phyloP scores from a whole-genome alignment of 306 rosid species.

The Lagenaria siceraria region DNA sequence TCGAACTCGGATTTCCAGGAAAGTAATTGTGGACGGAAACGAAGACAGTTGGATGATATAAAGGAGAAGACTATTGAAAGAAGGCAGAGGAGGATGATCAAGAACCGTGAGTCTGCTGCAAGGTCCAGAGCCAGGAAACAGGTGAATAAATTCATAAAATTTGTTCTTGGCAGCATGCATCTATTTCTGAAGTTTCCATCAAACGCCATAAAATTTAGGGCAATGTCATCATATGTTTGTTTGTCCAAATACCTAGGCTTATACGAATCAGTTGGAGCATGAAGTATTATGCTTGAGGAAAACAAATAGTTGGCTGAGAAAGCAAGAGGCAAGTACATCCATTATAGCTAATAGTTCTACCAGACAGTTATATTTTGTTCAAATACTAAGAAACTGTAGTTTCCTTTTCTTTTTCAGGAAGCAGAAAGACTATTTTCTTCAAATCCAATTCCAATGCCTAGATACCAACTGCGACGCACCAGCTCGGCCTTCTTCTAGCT shows the following conservation, averaged over 20 bases:
- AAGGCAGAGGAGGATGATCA: slow-evolving; percentile 52
- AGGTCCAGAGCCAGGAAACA: slow-evolving; percentile 57
- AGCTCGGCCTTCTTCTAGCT: slow-evolving; percentile 12
- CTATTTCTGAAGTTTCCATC: background rate
- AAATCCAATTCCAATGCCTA: slow-evolving; percentile 10
- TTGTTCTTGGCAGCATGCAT: background rate
- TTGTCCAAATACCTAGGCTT: slow-evolving; percentile 22
- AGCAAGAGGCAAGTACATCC: slow-evolving; percentile 23
- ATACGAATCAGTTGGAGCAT: slow-evolving; percentile 27
- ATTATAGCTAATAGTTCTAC: background rate
- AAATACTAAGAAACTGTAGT: background rate
- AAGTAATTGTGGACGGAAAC: slow-evolving; percentile 8
- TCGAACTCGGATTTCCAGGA: background rate
- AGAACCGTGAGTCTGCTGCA: slow-evolving; percentile 63
- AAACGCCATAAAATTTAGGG: background rate
- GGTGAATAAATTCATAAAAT: slow-evolving; percentile 16
- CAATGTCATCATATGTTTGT: background rate
- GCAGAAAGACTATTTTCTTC: slow-evolving; percentile 13
- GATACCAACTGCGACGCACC: slow-evolving; percentile 17
- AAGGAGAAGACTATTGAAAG: slow-evolving; percentile 29
- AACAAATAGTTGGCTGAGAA: slow-evolving; percentile 23
- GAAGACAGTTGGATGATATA: slow-evolving; percentile 14
- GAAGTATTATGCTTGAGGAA: slow-evolving; percentile 18
- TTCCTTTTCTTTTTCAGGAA: slow-evolving; percentile 23
- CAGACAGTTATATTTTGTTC: background rate